Base-by-base conservation (phyloP, 768 basidiomycete genomes). In the Agaricus blazei region DNA sequence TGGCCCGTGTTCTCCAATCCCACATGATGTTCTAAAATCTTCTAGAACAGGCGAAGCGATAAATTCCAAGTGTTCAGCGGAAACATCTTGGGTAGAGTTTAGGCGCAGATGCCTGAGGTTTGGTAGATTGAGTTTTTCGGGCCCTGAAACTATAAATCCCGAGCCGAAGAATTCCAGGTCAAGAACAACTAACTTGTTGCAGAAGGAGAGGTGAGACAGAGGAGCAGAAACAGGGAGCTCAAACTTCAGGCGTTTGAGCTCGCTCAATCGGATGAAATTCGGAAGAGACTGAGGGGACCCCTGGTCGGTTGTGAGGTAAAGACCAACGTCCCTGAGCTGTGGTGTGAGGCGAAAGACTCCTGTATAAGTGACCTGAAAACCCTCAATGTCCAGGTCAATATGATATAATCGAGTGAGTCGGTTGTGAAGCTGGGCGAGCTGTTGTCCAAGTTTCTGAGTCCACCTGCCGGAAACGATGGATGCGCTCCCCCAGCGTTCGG, bases 401-500 rank as follows among this genome's bases (percentile, higher is more conserved):
- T 40, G 49, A 29, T 40, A 28, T n/a, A 51, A 14, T 51, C 49
- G 36, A 6, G 37, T 24, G 37, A 51, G 49, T 19, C 40, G 45
- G 28, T 34, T 51, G n/a, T 59, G 54, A 44, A 68, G 62, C 2
- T 50, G 40, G 14, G 59, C 47, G 3, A 68, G 59, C 19, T 64
- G 59, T 27, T 64, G 63, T 54, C 60, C 63, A 23, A 65, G 37
- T 51, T 51, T 41, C 59, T 9, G 54, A 52, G n/a, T 45, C 38
- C 45, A 67, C 40, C 49, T 61, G 11, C 59, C 58, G 14, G 51
- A 43, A 23, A 68, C 48, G 15, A 61, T 57, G 8, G 57, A 60
- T 11, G 61, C 60, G 8, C 50, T 51, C 27, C 62, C 44, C 65
- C 65, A 67, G 50, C 63, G 54, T 34, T 65, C 62, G 19, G 64